Base-by-base conservation (phyloP, 2,329 filamentous ascomycete species). In the Xylaria sp. region DNA sequence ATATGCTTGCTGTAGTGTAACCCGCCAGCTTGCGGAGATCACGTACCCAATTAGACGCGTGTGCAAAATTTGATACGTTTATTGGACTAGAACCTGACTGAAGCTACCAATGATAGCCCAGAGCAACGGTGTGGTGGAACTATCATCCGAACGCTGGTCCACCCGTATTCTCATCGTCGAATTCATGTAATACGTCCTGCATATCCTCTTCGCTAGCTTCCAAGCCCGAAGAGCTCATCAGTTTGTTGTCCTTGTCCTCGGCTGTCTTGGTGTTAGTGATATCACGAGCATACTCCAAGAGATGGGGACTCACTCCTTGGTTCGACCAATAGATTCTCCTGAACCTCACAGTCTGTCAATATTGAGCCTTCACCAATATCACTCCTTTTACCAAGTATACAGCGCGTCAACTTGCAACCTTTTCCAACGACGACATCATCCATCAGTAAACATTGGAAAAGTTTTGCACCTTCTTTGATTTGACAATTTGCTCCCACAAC, bases 401-500 rank as follows among this genome's bases (percentile, higher is more conserved):
- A 98, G 25, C 93, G 92, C 0, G 92, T 96, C 61, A 98, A 84
- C 79, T 94, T 94, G 77, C 91, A 94, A 52, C 92, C 91, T 75
- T 93, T 92, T 15, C 93, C 94, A 13, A 99, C 87, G 8, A 93
- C 90, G 0, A 93, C 94, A 3, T 93, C 93, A 69, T 98, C 95
- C 94, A 98, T 98, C 23, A 98, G 83, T 57, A 98, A 81, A 80
- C 95, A 98, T 72, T 94, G 89, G n/a, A 90, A 90, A 54, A 99
- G 82, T 73, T 94, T 92, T 36, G 92, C 94, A n/a, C 94, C 94
- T 74, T 91, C 90, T 71, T 91, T 90, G 72, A 99, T 95, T 75
- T 92, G 91, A 79, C 94, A 97, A 75, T 93, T 94, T 4, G 93
- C 89, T 2, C 96, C 96, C 49, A 99, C 89, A 36, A 98, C 93